Base-by-base conservation (phyloP, 306 rosid species). In the Macrotyloma uniflorum region DNA sequence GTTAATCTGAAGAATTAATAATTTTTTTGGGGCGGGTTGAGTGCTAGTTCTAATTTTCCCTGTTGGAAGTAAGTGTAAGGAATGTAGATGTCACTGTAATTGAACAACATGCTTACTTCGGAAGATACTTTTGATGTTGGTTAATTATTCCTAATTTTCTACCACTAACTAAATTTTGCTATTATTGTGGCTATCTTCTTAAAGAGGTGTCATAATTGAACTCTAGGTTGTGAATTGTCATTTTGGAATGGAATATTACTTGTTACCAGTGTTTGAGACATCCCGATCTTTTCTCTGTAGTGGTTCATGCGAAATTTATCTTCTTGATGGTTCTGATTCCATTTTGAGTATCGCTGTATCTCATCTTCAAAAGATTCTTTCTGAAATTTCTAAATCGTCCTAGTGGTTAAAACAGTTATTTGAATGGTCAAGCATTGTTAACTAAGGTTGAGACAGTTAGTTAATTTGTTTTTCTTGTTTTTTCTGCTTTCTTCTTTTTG, bases 1-100 rank as follows among this genome's bases (percentile, higher is more conserved):
- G 45, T 76, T 40, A 68, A 14, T 38, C 5, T 40, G 62, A 53
- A 62, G 50, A 81, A 46, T 26, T 51, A 12, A 35, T 32, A 1
- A 5, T 30, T 28, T 57, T 6, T 70, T 10, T 59, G 18, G 14
- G 5, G 75, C 47, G 13, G 77, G 33, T 8, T 1, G 10, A 54
- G 47, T 35, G 79, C 65, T 70, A 35, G 28, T 72, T 38, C 22
- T 22, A 19, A n/a, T 49, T 46, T 76, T 80, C 54, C 47, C 42
- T 8, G 80, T 67, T 67, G 53, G 65, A 67, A 67, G 63, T 14
- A n/a, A 69, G 36, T 72, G 40, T 67, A 77, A 70, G 59, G 40
- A 77, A 72, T 65, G 69, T 20, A 24, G 49, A 26, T 69, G 69
- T 16, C 54, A 72, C 35, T 67, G 16, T 53, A 30, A 59, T 26